A percentile compares a stretch with the other conserved stretches of the same genome.
phyloP scores from a whole-genome alignment of 176 grass and related monocot species.

The Typha latifolia region DNA sequence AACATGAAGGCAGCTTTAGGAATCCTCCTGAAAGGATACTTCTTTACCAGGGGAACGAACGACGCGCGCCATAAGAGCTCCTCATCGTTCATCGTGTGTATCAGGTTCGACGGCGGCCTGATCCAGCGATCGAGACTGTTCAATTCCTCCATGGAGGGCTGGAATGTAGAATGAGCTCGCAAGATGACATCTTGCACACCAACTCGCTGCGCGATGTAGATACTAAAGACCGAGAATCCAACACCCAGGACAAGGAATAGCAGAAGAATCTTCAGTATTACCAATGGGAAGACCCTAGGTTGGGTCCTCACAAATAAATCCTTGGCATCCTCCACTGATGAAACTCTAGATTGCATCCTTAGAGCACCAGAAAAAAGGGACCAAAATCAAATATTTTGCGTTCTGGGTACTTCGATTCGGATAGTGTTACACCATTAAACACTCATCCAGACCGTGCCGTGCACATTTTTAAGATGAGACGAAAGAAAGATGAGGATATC shows the following conservation, averaged over 20 bases:
- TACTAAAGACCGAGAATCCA: conserved; percentile 51
- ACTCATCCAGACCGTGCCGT: background rate
- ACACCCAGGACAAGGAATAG: conserved; percentile 58
- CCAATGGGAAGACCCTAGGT: conserved; percentile 31
- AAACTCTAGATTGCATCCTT: background rate
- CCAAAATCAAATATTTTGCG: background rate
- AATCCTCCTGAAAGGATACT: conserved; percentile 62
- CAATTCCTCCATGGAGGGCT: conserved; percentile 10
- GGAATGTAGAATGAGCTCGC: no score
- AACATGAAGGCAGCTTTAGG: conserved; percentile 95
- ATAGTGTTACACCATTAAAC: background rate
- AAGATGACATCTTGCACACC: conserved; percentile 25
- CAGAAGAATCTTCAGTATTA: conserved; percentile 60
- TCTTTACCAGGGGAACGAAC: conserved; percentile 40
- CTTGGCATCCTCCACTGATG: background rate
- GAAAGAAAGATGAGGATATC: background rate
- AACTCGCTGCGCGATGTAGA: conserved; percentile 63
- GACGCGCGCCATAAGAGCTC: conserved; percentile 94
- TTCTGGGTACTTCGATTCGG: background rate
- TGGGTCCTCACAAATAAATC: conserved; percentile 19
- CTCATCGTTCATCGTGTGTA: conserved; percentile 71
- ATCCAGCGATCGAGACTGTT: conserved; percentile 57
- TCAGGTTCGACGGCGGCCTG: conserved; percentile 25
- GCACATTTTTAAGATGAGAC: background rate
- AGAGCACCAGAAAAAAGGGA: background rate